Evolutionary conservation across 345 rosid species (phyloP), one percentile per base, ranked within the genome.

Genomic region (Melaleuca quinquenervia): DNA sequence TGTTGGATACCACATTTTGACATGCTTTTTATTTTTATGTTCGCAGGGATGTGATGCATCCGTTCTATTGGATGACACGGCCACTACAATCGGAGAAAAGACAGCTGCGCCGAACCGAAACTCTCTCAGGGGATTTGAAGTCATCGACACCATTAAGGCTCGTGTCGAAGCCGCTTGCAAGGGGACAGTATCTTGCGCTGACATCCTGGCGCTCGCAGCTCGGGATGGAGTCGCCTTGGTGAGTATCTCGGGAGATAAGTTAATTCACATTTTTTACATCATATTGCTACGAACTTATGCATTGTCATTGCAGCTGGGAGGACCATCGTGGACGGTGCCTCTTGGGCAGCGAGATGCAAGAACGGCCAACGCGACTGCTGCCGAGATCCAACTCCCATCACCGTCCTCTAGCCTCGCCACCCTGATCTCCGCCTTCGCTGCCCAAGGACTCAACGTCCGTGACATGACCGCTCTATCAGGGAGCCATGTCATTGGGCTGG

Each of bases 61-160:
- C 3, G 92, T 96, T 75, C 60, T 97, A 91, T 89, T 92, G 83
- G 98, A 95, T 87, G 98, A 96, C 86, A 88, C 91, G 0, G 87
- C 87, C 50, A 90, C 89, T 75, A 90, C 94, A 58, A 91, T 90
- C 11, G 94, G 98, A 11, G 98, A 96, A 74, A 97, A 97, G 86
- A 89, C 94, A 5, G 98, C 98, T 36, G 91, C 89, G 1, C 98
- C 96, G 0, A 96, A 97, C 87, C 90, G 92, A 75, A 97, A 97
- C 76, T 95, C 99, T 2, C 90, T 95, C 5, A 84, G 98, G 85
- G 98, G 99, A 5, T 95, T 96, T 48, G 96, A 96, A 88, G 95
- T 95, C 86, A 92, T 95, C 0, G 95, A 97, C 82, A 86, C 90
- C 0, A 97, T 95, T 22, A 95, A 97, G 86, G 88, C 95, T 41